Evolutionary conservation across 192 early-diverging fungal species (phyloP), one percentile per base, ranked within the genome.

Genomic region (Paraglomus brasilianum): DNA sequence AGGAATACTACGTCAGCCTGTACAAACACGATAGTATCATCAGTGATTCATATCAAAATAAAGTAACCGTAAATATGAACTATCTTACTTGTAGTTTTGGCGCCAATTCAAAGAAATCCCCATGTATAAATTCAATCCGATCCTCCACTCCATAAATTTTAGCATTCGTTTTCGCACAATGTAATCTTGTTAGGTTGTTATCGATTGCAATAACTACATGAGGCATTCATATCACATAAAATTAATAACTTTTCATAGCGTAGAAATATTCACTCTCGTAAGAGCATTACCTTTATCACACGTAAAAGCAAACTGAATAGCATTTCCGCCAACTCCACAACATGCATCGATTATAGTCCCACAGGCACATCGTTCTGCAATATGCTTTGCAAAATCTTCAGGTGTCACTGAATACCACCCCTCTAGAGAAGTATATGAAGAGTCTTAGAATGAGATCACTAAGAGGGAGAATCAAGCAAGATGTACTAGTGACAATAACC

Each of bases 341-440:
- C 96, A 97, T 0, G 91, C 95, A 65, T 98, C 97, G 43, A 98
- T 83, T 13, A 98, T 82, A 1, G 83, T 72, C 45, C 83, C 78
- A 43, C 81, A 78, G 9, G 77, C 59, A 63, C 90, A 88, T 10
- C 95, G 80, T 42, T 85, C 61, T 8, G 85, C 95, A 14, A 92
- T 88, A 71, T 97, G 86, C 19, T 76, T 65, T 7, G 95, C 95
- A 43, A 98, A 89, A 45, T 79, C 74, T 69, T 98, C 97, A 1
- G 95, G 97, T 0, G 95, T 98, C 1, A 97, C 93, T 1, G 95
- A 96, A 77, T 86, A 98, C 97, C 95, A 95, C 19, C 92, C 87
- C 73, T 92, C 92, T 83, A 51, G 5, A 70, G 38, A 52, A n/a
- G 11, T 47, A 43, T 70, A 41, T n/a, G 17, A 62, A 36, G 24